These are phyloP conservation scores for Venturia effusa DNA, from an alignment of 2,329 filamentous ascomycete genomes.

Conservation along the genomic window DNA sequence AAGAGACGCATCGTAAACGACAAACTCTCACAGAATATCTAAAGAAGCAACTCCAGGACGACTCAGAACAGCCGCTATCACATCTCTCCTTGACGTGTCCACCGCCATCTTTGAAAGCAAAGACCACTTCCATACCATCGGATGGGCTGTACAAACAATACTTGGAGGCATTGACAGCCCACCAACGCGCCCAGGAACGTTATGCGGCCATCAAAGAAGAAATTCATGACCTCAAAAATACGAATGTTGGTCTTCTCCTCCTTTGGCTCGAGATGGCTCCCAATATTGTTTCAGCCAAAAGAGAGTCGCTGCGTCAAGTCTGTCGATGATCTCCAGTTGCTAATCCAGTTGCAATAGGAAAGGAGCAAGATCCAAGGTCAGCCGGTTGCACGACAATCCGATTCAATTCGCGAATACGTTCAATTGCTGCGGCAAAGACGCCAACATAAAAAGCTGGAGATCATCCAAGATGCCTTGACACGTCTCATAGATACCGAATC, in stretches of 20 bases:
- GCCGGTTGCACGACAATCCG: conserved; percentile 6
- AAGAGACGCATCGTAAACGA: conserved; percentile 27
- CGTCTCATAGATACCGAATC: conserved; percentile 26
- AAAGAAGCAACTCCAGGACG: background rate
- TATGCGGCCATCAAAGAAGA: conserved; percentile 24
- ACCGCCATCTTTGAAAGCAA: conserved; percentile 19
- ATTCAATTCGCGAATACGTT: conserved; percentile 25
- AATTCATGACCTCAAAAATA: conserved; percentile 17
- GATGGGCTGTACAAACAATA: conserved; percentile 34
- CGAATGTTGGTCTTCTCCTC: background rate
- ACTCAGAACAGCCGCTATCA: conserved; percentile 18
- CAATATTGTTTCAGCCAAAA: too few species aligned
- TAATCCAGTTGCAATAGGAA: background rate
- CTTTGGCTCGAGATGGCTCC: too few species aligned
- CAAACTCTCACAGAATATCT: conserved; percentile 19
- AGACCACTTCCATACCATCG: conserved; percentile 28
- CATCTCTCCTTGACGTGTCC: conserved; percentile 25
- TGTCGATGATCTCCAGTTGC: too few species aligned
- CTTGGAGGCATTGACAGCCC: conserved; percentile 33
- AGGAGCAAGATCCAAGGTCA: conserved; percentile 20
- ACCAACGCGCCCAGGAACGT: conserved; percentile 29
- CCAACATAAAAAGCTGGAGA: conserved; percentile 33
- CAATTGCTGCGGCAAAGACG: conserved; percentile 34
- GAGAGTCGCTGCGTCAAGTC: too few species aligned
- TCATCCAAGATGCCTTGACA: conserved; percentile 35